Evolutionary conservation across 129 eudicot genomes (phyloP).

Genomic region (Arctium lappa): DNA sequence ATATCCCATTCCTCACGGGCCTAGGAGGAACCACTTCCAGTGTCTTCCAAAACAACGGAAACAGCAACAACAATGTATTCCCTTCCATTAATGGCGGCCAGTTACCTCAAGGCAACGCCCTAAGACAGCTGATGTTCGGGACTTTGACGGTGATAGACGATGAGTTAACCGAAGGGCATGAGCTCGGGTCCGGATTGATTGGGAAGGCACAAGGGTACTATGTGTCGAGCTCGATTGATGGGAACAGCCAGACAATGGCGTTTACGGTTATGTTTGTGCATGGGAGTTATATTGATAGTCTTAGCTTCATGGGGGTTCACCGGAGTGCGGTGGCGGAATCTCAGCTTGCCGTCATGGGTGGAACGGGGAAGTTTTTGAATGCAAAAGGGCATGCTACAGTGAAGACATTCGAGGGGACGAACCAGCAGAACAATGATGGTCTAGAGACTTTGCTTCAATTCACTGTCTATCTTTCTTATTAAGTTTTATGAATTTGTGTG

Average conservation of each 20-base stretch:
- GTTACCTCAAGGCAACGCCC: constrained; percentile 41
- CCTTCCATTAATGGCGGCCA: constrained; percentile 44
- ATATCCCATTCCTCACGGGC: constrained; percentile 67
- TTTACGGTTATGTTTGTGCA: constrained; percentile 53
- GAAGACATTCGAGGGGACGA: constrained; percentile 38
- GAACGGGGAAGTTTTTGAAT: constrained; percentile 65
- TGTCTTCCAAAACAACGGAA: constrained; percentile 33
- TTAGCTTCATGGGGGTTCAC: constrained; percentile 64
- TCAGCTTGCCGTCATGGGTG: constrained; percentile 68
- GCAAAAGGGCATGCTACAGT: constrained; percentile 59
- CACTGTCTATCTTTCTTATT: constrained; percentile 57
- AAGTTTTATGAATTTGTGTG: background rate
- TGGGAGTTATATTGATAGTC: constrained; percentile 51
- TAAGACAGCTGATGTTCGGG: constrained; percentile 74
- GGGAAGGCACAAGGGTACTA: constrained; percentile 79
- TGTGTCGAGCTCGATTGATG: constrained; percentile 53
- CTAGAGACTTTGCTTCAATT: constrained; percentile 56
- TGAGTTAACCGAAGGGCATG: constrained; percentile 66
- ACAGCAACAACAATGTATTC: constrained; percentile 36
- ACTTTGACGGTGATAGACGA: constrained; percentile 69
- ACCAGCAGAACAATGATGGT: constrained; percentile 64
- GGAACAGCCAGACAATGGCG: constrained; percentile 61
- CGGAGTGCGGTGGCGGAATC: constrained; percentile 56
- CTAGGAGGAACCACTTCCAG: constrained; percentile 39
- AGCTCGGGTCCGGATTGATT: constrained; percentile 50